Evolutionary conservation across 257 asterid species (phyloP).

Genomic region (Nemophila menziesii): DNA sequence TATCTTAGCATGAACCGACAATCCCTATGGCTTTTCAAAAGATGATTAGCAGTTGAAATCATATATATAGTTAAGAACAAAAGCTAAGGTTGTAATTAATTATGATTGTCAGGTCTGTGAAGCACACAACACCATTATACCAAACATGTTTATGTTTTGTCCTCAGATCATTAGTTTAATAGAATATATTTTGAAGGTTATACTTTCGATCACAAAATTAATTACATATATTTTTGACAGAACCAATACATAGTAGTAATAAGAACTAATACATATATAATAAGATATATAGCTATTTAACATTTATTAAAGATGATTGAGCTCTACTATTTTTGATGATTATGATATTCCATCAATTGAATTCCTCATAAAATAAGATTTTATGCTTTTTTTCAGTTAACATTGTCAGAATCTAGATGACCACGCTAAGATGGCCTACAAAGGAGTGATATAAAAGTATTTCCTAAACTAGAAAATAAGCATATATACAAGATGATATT

Average conservation of each 20-base stretch:
- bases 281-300: too few species aligned
- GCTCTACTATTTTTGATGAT: too few species aligned
- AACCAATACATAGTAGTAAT: too few species aligned
- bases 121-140: neutral
- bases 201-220: too few species aligned
- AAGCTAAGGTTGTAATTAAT: neutral
- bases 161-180: too few species aligned
- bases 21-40: too few species aligned
- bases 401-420: neutral
- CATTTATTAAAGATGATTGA: too few species aligned
- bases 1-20: neutral
- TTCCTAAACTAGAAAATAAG: neutral
- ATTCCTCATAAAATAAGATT: too few species aligned
- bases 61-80: neutral
- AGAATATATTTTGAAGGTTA: too few species aligned
- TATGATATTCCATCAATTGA: too few species aligned
- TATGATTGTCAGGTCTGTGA: neutral
- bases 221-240: too few species aligned
- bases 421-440: neutral
- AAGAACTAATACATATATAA: too few species aligned
- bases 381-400: neutral
- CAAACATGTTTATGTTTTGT: neutral
- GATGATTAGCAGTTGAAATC: neutral
- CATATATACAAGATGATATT: neutral
- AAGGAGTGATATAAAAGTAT: neutral